phyloP scores from a whole-genome alignment of 257 asterid species.

The Linaria vulgaris region DNA sequence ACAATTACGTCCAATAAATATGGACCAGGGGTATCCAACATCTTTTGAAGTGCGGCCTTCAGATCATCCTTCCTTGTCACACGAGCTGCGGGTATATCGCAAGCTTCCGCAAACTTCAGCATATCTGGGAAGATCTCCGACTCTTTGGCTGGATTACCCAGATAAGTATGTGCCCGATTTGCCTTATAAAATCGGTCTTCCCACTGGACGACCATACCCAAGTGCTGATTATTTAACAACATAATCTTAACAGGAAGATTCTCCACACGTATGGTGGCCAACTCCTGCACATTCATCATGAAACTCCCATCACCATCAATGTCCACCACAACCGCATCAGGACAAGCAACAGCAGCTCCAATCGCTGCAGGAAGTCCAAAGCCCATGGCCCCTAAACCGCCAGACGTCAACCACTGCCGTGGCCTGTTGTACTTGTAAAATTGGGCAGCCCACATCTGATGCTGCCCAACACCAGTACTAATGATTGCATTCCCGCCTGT shows the following conservation, averaged over 20 bases:
- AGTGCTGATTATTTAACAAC: constrained; percentile 74
- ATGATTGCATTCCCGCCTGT: constrained; percentile 70
- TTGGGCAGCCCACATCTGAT: constrained; percentile 95
- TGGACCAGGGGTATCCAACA: constrained; percentile 79
- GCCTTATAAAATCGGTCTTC: constrained; percentile 84
- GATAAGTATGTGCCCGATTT: constrained; percentile 74
- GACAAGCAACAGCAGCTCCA: constrained; percentile 82
- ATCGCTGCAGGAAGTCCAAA: constrained; percentile 87
- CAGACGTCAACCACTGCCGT: constrained; percentile 72
- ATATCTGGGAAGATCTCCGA: constrained; percentile 61
- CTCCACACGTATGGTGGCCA: constrained; percentile 71
- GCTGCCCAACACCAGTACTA: constrained; percentile 87
- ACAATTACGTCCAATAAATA: constrained; percentile 77
- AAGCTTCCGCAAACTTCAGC: constrained; percentile 78
- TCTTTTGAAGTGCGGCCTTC: constrained; percentile 57
- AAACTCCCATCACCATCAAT: constrained; percentile 93
- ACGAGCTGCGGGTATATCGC: constrained; percentile 66
- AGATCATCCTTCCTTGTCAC: constrained; percentile 52
- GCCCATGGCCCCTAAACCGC: constrained; percentile 88
- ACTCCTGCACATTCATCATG: constrained; percentile 80
- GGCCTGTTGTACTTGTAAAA: constrained; percentile 72
- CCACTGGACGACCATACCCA: constrained; percentile 94
- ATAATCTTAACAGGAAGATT: constrained; percentile 75
- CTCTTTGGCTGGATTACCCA: constrained; percentile 68
- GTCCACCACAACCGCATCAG: constrained; percentile 68